Evolutionary conservation across 2,329 filamentous ascomycete species (phyloP).

Genomic region (Dactylellina cionopaga): DNA sequence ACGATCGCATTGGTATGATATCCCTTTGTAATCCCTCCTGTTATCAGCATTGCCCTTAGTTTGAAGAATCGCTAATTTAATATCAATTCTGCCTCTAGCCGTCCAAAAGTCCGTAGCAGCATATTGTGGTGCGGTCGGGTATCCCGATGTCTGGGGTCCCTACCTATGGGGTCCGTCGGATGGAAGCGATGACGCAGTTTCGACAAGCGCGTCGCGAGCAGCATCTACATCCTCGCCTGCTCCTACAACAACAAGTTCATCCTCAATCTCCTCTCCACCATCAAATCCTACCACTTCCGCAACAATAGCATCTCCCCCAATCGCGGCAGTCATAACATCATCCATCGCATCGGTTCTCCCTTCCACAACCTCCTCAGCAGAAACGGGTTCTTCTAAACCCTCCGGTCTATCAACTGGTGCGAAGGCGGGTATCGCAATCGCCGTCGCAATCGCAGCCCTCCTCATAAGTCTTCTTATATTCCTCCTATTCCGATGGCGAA

Average conservation of each 20-base stretch:
- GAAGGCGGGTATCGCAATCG: slow-evolving; percentile 19
- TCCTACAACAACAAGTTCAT: not conserved
- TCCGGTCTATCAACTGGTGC: slow-evolving; percentile 15
- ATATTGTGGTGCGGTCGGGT: slow-evolving; percentile 32
- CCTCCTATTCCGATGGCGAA: slow-evolving; percentile 22
- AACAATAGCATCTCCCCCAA: not conserved
- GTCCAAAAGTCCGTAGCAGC: slow-evolving; percentile 17
- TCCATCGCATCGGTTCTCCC: not conserved
- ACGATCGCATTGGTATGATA: slow-evolving; percentile 25
- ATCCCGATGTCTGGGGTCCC: slow-evolving; percentile 36
- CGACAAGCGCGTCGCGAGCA: not conserved
- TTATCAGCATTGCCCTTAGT: not conserved
- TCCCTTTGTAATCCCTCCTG: not conserved
- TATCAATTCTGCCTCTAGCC: not conserved
- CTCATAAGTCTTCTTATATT: not conserved
- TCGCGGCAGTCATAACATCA: not conserved
- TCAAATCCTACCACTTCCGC: not conserved
- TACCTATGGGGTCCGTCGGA: slow-evolving; percentile 30
- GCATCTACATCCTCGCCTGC: not conserved
- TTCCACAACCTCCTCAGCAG: not conserved
- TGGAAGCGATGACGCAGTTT: not conserved
- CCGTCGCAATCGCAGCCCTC: not conserved
- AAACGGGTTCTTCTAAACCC: not conserved
- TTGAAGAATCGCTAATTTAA: not conserved
- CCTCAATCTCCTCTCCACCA: not conserved